Percentiles rank a stretch among this genome's conserved stretches.
phyloP scores from a whole-genome alignment of 345 rosid genomes.

The Erysimum cheiranthoides region DNA sequence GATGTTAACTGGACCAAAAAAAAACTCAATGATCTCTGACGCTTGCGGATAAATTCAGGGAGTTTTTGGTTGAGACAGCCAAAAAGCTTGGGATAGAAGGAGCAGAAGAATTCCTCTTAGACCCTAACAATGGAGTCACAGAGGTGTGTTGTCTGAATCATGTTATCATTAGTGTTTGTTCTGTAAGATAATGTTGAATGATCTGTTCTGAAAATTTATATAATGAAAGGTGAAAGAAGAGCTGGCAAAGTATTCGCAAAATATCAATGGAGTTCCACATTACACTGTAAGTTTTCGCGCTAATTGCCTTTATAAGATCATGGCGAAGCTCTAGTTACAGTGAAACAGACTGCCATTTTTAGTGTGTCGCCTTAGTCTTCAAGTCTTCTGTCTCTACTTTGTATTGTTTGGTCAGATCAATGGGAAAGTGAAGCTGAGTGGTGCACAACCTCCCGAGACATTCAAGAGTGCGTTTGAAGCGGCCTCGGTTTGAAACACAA shows the following conservation, averaged over 20 bases:
- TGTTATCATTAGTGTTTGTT: background rate
- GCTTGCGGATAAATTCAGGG: slow-evolving; percentile 50
- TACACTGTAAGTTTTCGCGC: slow-evolving; percentile 58
- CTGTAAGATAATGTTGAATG: background rate
- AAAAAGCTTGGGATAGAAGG: slow-evolving; percentile 76
- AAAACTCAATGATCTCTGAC: background rate
- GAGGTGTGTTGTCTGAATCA: slow-evolving; percentile 46
- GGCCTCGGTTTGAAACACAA: slow-evolving; percentile 46
- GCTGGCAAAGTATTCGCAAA: slow-evolving; percentile 61
- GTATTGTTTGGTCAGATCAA: slow-evolving; percentile 63
- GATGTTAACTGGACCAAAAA: background rate
- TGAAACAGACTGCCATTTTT: background rate
- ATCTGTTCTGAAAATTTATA: background rate
- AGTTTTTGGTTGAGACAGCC: slow-evolving; percentile 81
- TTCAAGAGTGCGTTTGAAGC: slow-evolving; percentile 71
- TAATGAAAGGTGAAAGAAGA: slow-evolving; percentile 72
- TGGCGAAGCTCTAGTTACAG: background rate
- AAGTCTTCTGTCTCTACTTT: background rate
- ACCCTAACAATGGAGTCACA: slow-evolving; percentile 68
- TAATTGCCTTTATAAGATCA: background rate
- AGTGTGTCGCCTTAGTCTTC: background rate
- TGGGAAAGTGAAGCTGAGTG: slow-evolving; percentile 73
- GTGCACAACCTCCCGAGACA: slow-evolving; percentile 79
- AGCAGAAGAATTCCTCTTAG: slow-evolving; percentile 78
- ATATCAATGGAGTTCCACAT: slow-evolving; percentile 78